A percentile compares a stretch with the other conserved stretches of the same genome.
phyloP scores from a whole-genome alignment of 148 eudicot species.

The Chenopodium formosanum region DNA sequence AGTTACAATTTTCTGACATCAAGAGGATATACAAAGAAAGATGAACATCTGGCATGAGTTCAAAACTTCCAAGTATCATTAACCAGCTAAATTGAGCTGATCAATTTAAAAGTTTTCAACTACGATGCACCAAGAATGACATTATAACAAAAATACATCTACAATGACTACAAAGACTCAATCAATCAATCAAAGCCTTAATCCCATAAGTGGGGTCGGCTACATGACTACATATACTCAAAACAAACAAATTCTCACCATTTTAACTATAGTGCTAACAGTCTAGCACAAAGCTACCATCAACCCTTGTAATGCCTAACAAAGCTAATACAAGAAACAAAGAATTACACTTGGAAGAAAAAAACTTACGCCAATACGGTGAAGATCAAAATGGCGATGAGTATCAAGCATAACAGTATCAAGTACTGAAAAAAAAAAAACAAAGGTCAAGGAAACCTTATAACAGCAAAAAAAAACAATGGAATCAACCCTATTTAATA shows the following conservation, averaged over 20 bases:
- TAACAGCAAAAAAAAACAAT: neutral
- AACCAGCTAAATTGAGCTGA: neutral
- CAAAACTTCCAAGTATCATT: neutral
- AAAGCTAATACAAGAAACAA: neutral
- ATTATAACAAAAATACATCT: too few relatives aligned
- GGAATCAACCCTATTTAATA: neutral
- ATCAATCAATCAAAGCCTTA: too few relatives aligned
- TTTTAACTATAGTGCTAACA: neutral
- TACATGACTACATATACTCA: neutral
- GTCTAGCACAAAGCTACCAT: neutral
- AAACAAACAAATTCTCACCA: neutral
- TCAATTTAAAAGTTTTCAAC: neutral
- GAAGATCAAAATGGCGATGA: conserved; percentile 80
- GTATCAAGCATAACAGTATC: conserved; percentile 62
- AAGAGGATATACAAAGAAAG: neutral
- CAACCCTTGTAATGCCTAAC: neutral
- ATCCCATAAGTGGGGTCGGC: too few relatives aligned
- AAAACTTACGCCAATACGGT: conserved; percentile 89
- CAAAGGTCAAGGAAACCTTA: conserved; percentile 28
- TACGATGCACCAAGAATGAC: neutral
- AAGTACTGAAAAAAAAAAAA: conserved; percentile 50
- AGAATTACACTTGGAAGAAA: neutral
- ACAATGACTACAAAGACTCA: too few relatives aligned
- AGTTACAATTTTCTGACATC: neutral
- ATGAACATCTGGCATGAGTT: neutral